These are phyloP conservation scores for Poa annua DNA, from an alignment of 176 grass and related monocot genomes.

Conservation along the genomic window DNA sequence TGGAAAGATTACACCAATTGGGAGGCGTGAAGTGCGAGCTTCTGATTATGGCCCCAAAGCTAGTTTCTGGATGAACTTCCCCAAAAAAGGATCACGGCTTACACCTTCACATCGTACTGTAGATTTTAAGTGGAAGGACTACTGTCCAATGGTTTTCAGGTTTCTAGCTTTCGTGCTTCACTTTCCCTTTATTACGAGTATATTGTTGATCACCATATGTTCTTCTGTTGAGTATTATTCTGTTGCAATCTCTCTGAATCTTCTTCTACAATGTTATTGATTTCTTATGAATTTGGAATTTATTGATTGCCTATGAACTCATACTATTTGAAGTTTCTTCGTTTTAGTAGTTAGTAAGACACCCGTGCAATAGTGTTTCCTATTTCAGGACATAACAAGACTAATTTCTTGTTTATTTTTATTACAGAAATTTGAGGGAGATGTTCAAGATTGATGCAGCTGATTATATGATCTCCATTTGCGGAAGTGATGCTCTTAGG, in stretches of 20 bases:
- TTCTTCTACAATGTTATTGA: not conserved
- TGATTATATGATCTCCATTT: slow-evolving; percentile 99
- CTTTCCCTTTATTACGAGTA: not conserved
- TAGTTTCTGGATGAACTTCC: slow-evolving; percentile 99
- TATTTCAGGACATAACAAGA: not conserved
- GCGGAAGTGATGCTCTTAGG: slow-evolving; percentile 83
- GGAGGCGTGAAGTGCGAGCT: slow-evolving; percentile 79
- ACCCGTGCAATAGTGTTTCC: not conserved
- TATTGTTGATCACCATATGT: not conserved
- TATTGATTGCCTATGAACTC: not conserved
- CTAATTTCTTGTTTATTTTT: slow-evolving; percentile 28
- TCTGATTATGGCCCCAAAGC: slow-evolving; percentile 91
- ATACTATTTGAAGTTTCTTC: not conserved
- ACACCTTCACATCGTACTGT: slow-evolving; percentile 81
- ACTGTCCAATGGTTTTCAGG: slow-evolving; percentile 99
- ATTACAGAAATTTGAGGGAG: slow-evolving; percentile 83
- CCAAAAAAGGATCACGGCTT: slow-evolving; percentile 80
- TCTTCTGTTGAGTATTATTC: not conserved
- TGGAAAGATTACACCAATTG: slow-evolving; percentile 98
- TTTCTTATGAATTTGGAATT: slow-evolving; percentile 2
- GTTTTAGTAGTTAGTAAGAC: not conserved
- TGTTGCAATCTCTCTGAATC: not conserved
- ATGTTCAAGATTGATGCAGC: slow-evolving; percentile 99
- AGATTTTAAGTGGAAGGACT: slow-evolving; percentile 99
- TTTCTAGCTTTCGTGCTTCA: slow-evolving; percentile 31